These are phyloP conservation scores for Helicocarpus griseus DNA, from an alignment of 2,329 filamentous ascomycete species.

Conservation along the genomic window DNA sequence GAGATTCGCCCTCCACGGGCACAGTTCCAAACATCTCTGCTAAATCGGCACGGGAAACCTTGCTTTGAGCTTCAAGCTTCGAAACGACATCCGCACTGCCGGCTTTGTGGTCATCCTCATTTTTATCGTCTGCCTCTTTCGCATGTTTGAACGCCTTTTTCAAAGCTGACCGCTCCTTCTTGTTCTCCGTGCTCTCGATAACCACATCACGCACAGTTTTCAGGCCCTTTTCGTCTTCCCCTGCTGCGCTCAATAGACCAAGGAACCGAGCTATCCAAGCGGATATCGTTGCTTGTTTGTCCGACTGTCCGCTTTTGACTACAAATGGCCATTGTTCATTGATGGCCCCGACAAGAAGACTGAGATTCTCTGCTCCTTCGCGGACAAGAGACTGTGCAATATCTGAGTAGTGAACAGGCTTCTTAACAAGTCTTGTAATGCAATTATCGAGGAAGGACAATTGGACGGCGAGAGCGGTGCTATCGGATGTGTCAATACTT, in stretches of 20 bases:
- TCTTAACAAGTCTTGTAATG: constrained; percentile 61
- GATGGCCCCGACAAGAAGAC: constrained; percentile 59
- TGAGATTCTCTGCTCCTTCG: constrained; percentile 31
- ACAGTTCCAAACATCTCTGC: constrained; percentile 44
- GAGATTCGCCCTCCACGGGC: constrained; percentile 34
- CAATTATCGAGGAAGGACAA: constrained; percentile 80
- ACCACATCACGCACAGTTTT: constrained; percentile 38
- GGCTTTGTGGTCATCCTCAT: constrained; percentile 7
- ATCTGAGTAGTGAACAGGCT: constrained; percentile 71
- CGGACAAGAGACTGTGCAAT: constrained; percentile 31
- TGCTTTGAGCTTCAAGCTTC: constrained; percentile 3
- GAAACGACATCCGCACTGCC: neutral
- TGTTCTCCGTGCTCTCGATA: constrained; percentile 29
- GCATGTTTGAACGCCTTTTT: constrained; percentile 30
- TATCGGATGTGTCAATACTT: constrained; percentile 28
- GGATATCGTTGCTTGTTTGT: constrained; percentile 40
- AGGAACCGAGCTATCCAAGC: constrained; percentile 52
- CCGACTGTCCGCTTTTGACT: constrained; percentile 41
- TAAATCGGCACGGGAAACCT: constrained; percentile 34
- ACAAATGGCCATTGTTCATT: constrained; percentile 70
- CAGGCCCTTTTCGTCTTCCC: constrained; percentile 42
- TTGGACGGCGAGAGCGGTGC: constrained; percentile 23
- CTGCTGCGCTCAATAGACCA: constrained; percentile 42
- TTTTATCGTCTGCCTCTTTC: constrained; percentile 12
- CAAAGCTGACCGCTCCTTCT: constrained; percentile 23